phyloP scores from a whole-genome alignment of 2,329 filamentous ascomycete genomes.

The Coniochaeta sp. region DNA sequence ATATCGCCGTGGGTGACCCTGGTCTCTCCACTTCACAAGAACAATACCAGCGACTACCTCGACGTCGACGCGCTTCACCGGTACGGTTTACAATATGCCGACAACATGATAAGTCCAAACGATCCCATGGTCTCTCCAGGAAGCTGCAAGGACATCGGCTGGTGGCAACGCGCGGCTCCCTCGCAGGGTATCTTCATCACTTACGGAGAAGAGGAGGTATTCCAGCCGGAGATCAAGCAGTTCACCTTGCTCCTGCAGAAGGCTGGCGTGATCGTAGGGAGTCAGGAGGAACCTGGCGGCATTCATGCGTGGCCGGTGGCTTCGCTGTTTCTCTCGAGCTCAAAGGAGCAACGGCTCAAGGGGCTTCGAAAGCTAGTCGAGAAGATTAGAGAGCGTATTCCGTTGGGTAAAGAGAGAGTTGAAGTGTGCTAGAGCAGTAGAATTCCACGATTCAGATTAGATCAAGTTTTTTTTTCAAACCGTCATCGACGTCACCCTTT shows the following conservation, averaged over 20 bases:
- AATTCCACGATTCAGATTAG: conserved; percentile 48
- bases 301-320: conserved; percentile 83
- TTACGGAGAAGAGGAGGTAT: conserved; percentile 71
- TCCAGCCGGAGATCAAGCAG: conserved; percentile 60
- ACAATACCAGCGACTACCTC: conserved; percentile 70
- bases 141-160: conserved; percentile 53
- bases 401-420: conserved; percentile 11
- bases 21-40: conserved; percentile 56
- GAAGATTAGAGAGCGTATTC: conserved; percentile 24
- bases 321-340: conserved; percentile 45
- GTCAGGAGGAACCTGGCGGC: conserved; percentile 53
- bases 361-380: conserved; percentile 37
- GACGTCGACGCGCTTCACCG: conserved; percentile 56
- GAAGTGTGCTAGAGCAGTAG: conserved; percentile 9
- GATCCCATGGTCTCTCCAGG: conserved; percentile 64
- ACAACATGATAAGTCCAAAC: conserved; percentile 33
- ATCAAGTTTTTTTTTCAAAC: conserved; percentile 46
- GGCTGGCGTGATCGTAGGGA: conserved; percentile 45
- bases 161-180: conserved; percentile 63
- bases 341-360: conserved; percentile 39
- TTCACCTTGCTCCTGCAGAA: conserved; percentile 49
- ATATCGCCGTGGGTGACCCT: conserved; percentile 79
- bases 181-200: conserved; percentile 59
- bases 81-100: conserved; percentile 65
- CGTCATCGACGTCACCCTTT: conserved; percentile 30